Conservation (phyloP, 768 basidiomycete species). For the Amanita inopinata region DNA sequence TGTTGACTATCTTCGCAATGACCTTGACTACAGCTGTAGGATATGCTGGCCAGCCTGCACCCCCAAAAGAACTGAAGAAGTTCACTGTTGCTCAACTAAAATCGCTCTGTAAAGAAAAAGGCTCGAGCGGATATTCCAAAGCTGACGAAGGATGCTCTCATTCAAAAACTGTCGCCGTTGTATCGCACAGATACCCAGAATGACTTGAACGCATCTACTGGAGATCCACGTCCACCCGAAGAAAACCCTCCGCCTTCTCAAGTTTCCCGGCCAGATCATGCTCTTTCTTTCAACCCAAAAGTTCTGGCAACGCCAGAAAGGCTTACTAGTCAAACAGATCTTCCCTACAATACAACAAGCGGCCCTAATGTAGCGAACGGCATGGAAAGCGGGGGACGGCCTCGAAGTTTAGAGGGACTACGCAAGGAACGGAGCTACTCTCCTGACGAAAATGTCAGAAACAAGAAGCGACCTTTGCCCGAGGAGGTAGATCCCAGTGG, state of each 20-base stretch:
- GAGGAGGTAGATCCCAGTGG: no score
- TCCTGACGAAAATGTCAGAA: background rate
- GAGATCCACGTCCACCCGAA: no score
- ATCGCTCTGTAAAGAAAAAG: slow-evolving; percentile 54
- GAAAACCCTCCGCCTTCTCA: no score
- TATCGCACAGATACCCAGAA: background rate
- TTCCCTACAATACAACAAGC: background rate
- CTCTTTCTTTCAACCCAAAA: no score
- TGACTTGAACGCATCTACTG: background rate
- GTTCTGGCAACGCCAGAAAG: no score
- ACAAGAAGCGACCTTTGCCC: background rate
- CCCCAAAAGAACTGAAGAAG: slow-evolving; percentile 23
- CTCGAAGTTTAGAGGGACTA: no score
- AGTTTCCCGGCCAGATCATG: no score
- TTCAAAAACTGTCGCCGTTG: slow-evolving; percentile 34
- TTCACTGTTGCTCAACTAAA: slow-evolving; percentile 58
- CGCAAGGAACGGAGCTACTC: no score
- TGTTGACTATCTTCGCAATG: slow-evolving; percentile 1
- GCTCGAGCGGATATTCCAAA: slow-evolving; percentile 60
- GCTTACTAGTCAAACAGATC: background rate
- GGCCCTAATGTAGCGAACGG: no score
- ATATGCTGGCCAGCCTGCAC: background rate
- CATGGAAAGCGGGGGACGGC: no score
- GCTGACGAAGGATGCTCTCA: slow-evolving; percentile 45
- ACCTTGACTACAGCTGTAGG: slow-evolving; percentile 6